Base-by-base conservation (phyloP, 1,284 basidiomycete genomes). In the Tetrapyrgos nigripes region DNA sequence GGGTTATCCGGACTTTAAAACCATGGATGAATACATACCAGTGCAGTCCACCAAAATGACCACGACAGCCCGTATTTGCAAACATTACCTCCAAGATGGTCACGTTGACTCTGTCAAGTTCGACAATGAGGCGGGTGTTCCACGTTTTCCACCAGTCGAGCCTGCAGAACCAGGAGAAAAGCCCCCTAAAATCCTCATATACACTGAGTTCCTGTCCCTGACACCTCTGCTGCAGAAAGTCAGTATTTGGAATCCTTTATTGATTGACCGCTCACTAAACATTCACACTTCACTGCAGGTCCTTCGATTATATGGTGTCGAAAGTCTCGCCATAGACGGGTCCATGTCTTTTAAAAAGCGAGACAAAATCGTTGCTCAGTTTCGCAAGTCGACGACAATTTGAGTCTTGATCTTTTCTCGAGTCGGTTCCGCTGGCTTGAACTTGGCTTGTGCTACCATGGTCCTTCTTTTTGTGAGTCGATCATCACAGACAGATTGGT, bases 401-500 rank as follows among this genome's bases (percentile, higher is more conserved):
- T 44, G 53, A 19, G 44, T 55, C 19, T 24, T 55, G 17, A 55
- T 55, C 17, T 46, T 51, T 21, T 47, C 37, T 35, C 65, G 57
- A 9, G 64, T 71, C 3, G 70, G 71, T 2, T 58, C 66, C 1
- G 58, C 58, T 2, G 70, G 71, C 1, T 53, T 72, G 2, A 72
- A 72, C 50, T 57, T 72, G 2, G 24, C 70, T 0, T 52, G 51
- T 10, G 68, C 67, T 4, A 53, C 58, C 10, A 40, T 53, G 4
- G 50, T 73, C 1, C 70, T 73, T 6, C 67, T 67, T 40, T 33
- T 72, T 3, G 70, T 73, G 60, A 13, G 70, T 44, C 6, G 58
- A 45, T 51, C 13, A n/a, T 31, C 47, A 2, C 27, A 26, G 26
- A 13, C 51, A 11, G 27, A 3, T 4, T 35, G 19, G 35, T 24